phyloP scores from a whole-genome alignment of 306 rosid species.

The Clitoria ternatea region DNA sequence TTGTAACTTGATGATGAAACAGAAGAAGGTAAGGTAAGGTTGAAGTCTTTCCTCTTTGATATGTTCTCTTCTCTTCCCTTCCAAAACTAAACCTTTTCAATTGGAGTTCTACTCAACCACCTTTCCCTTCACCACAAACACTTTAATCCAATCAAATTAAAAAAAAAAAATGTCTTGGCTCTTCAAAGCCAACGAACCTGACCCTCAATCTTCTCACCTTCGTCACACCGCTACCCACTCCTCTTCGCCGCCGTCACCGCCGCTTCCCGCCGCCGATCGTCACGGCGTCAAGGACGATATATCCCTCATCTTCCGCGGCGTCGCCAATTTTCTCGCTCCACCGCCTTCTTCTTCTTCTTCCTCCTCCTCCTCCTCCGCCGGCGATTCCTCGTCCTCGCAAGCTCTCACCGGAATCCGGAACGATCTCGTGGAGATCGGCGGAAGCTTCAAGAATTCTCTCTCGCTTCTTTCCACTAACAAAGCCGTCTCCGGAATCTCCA shows the following conservation, averaged over 20 bases:
- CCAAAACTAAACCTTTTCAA: neutral
- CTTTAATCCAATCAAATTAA: neutral
- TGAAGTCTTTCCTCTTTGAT: neutral
- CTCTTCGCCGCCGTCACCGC: conserved; percentile 19
- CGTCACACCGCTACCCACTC: conserved; percentile 9
- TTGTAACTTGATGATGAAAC: neutral
- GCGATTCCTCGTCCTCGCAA: conserved; percentile 24
- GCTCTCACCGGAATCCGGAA: conserved; percentile 65
- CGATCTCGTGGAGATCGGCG: conserved; percentile 90
- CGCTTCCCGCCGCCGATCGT: conserved; percentile 18
- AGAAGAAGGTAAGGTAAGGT: neutral
- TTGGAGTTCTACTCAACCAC: neutral
- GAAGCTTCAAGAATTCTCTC: conserved; percentile 67
- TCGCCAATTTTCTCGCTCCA: conserved; percentile 84
- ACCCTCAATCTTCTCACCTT: conserved; percentile 24
- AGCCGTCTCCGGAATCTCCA: conserved; percentile 74
- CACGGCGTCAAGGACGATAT: conserved; percentile 52
- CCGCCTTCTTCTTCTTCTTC: conserved; percentile 45
- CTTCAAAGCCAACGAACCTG: conserved; percentile 44
- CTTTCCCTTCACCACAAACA: neutral
- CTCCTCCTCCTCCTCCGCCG: conserved; percentile 8
- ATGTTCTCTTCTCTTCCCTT: neutral
- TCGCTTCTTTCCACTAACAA: conserved; percentile 65
- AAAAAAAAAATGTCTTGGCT: conserved; percentile 73
- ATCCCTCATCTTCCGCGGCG: conserved; percentile 67